Evolutionary conservation across 352 stramenopile species (phyloP), one percentile per base, ranked within the genome.

Genomic region (Globisporangium mamillatum): DNA sequence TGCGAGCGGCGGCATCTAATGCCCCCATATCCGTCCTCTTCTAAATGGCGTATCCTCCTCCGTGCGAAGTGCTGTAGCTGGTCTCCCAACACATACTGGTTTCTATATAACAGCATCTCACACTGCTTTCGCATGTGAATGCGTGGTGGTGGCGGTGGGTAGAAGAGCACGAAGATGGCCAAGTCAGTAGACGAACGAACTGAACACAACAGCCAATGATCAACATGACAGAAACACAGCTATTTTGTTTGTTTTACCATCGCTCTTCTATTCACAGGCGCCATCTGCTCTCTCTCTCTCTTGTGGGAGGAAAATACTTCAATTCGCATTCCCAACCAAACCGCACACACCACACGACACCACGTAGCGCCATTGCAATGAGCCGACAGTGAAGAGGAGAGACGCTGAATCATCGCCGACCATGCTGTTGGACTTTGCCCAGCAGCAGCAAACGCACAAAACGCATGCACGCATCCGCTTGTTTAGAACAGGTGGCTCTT

Each of bases 401-500:
- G 9, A 50, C 20, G 1, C 20, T 24, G 44, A 4, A 48, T 1
- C 32, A 16, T 20, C 8, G 44, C 9, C 55, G 32, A 46, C 29
- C 32, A 46, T 60, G n/a, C 44, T 52, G 44, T 24, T 52, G 44
- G 18, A 44, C 20, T 36, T 25, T 36, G 7, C 16, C 9, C 20
- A 32, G 7, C 16, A 38, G 25, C 27, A 41, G 6, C 18, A 50
- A 20, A 50, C 14, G 50, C 22, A 56, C 53, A 34, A 27, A 20
- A 63, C n/a, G 32, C 9, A 63, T 1, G 44, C 29, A 34, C 25
- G 16, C 7, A 27, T 25, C 24, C n/a, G 18, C 24, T 22, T 32
- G 16, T 24, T 54, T 36, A 95, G 66, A 92, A 82, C 68, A 95
- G 71, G 68, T 94, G 88, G 69, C 79, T 92, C 80, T 94, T 94